These are phyloP conservation scores for Knoxia roxburghii DNA, from an alignment of 257 asterid genomes.

Conservation along the genomic window DNA sequence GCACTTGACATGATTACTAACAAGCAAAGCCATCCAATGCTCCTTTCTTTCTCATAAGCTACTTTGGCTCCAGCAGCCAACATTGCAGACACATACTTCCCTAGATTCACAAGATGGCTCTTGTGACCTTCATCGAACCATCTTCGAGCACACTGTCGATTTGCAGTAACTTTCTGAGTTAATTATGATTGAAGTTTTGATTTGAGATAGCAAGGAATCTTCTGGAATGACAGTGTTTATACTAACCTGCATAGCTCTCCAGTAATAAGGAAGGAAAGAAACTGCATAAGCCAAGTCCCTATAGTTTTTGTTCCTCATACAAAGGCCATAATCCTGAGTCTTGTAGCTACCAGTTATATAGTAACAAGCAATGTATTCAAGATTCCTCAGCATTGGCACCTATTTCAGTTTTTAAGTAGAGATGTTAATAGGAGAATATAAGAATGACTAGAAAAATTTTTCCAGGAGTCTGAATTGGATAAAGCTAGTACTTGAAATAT, in stretches of 20 bases:
- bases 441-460: too few relatives aligned
- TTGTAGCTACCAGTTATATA: constrained; percentile 89
- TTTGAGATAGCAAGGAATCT: background rate
- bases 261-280: constrained; percentile 84
- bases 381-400: constrained; percentile 82
- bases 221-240: background rate
- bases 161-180: background rate
- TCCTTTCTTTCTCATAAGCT: constrained; percentile 76
- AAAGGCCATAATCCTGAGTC: constrained; percentile 65
- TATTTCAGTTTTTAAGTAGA: constrained; percentile 14
- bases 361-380: constrained; percentile 74
- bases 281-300: constrained; percentile 87
- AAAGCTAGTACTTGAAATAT: background rate
- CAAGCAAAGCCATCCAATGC: constrained; percentile 66
- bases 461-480: too few relatives aligned
- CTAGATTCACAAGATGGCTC: constrained; percentile 72
- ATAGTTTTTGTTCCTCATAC: constrained; percentile 64
- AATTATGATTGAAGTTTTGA: background rate
- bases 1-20: constrained; percentile 59
- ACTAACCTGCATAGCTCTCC: constrained; percentile 97
- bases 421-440: background rate
- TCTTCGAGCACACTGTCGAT: constrained; percentile 76
- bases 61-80: constrained; percentile 93
- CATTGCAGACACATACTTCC: constrained; percentile 95
- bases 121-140: constrained; percentile 95